Conservation (phyloP, 2,329 filamentous ascomycete species). For the Metarhizium humberi region DNA sequence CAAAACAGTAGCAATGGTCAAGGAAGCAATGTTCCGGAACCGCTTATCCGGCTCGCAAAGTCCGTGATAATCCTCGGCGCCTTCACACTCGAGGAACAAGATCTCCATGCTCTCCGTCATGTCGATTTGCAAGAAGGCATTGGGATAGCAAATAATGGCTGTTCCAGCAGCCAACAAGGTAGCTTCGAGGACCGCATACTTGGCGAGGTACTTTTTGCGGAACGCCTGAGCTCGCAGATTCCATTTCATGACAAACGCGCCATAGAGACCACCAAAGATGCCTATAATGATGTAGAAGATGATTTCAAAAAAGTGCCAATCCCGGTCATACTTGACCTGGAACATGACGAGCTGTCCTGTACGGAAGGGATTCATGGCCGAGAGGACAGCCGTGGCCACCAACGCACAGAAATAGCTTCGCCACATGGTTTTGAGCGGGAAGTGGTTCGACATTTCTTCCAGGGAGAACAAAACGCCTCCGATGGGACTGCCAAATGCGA, state of each 20-base stretch:
- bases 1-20: constrained; percentile 71
- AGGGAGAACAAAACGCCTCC: constrained; percentile 93
- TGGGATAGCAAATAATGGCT: constrained; percentile 91
- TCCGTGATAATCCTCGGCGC: constrained; percentile 76
- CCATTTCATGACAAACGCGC: constrained; percentile 96
- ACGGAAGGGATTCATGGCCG: constrained; percentile 94
- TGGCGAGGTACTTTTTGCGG: constrained; percentile 79
- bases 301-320: constrained; percentile 96
- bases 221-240: constrained; percentile 87
- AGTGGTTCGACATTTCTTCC: constrained; percentile 96
- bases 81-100: constrained; percentile 87
- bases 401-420: constrained; percentile 95
- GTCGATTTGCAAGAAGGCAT: constrained; percentile 89
- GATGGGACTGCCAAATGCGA: constrained; percentile 95
- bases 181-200: constrained; percentile 80
- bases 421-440: constrained; percentile 96
- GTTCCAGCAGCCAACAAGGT: constrained; percentile 75
- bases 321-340: constrained; percentile 87
- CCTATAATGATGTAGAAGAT: constrained; percentile 88
- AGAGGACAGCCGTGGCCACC: constrained; percentile 84
- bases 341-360: constrained; percentile 99
- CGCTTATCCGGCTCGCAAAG: constrained; percentile 75
- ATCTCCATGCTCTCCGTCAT: constrained; percentile 99
- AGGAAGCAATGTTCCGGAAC: constrained; percentile 67
- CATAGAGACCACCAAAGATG: constrained; percentile 88